Base-by-base conservation (phyloP, 345 rosid species). In the Rhizophora apiculata region DNA sequence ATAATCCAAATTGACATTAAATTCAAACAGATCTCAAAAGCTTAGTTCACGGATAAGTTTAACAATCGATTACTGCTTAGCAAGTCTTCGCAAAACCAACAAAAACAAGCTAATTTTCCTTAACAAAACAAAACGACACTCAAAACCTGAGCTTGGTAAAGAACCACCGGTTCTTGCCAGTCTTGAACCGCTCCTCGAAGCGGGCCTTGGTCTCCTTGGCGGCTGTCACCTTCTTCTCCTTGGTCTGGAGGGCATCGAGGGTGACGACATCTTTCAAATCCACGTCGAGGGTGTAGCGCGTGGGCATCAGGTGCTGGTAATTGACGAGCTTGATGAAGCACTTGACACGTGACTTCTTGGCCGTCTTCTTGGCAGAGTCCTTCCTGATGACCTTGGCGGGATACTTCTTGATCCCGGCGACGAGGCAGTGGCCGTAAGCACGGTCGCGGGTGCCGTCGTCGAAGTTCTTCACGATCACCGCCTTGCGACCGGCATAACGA, bases 151-250 rank as follows among this genome's bases (percentile, higher is more conserved):
- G 75, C 75, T 72, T 72, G 49, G 75, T 72, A 37, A 72, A 72
- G 64, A 72, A 72, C 75, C 75, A 72, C 69, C 75, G 31, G 57
- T 72, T 72, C 75, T 72, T 72, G n/a, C 75, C 75, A 20, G 75
- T 51, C 74, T 71, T 71, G 74, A 71, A 71, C 36, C 74, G 55
- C 74, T 71, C 74, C 68, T 71, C 74, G 30, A 72, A 57, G 64
- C 55, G 57, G 36, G 75, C 75, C 70, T 72, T 72, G 26, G 60
- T 59, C 55, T 64, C 75, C 75, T 72, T 72, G 6, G 69, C 22
- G 0, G 75, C 75, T 9, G 60, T 34, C 6, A 72, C 65, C 64
- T 72, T 72, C 75, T 72, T 72, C 26, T 72, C 75, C 34, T 36
- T 65, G n/a, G 39, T 55, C 57, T 55, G 57, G 49, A 72, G 31